These are phyloP conservation scores for Aspergillus haitiensis DNA, from an alignment of 495 filamentous ascomycete species.

Conservation along the genomic window DNA sequence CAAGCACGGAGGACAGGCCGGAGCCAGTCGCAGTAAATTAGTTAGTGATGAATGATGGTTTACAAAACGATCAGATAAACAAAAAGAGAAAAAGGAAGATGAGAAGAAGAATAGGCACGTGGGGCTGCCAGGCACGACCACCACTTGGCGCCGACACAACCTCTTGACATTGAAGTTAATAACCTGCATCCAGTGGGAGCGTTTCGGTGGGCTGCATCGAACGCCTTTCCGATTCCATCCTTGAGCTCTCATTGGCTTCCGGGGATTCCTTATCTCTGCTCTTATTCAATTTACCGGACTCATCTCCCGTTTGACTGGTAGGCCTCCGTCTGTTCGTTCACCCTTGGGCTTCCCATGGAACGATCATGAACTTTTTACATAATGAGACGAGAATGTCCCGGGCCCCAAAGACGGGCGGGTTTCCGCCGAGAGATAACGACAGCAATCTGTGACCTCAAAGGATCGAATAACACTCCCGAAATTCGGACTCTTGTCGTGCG, in stretches of 20 bases:
- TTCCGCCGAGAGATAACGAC: slow-evolving; percentile 39
- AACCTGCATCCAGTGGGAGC: too few species aligned
- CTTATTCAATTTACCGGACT: background rate
- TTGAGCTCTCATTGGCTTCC: too few species aligned
- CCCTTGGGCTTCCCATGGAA: slow-evolving; percentile 6
- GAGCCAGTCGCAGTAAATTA: too few species aligned
- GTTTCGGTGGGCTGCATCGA: too few species aligned
- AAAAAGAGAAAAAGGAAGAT: background rate
- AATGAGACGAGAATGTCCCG: slow-evolving; percentile 29
- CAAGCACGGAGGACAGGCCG: too few species aligned
- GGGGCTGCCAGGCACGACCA: background rate
- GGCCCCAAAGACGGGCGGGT: slow-evolving; percentile 27
- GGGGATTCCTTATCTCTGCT: background rate
- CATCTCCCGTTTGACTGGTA: background rate
- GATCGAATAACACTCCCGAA: slow-evolving; percentile 46
- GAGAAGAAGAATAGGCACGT: background rate
- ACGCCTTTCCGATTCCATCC: too few species aligned
- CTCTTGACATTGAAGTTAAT: background rate
- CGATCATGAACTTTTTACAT: slow-evolving; percentile 10
- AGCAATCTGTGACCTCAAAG: slow-evolving; percentile 43
- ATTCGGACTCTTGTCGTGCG: slow-evolving; percentile 32
- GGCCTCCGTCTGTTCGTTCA: background rate
- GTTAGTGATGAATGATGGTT: background rate
- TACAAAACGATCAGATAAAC: slow-evolving; percentile 1
- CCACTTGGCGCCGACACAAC: background rate